Base-by-base conservation (phyloP, 108 stramenopile genomes). In the Skeletonema grethae region DNA sequence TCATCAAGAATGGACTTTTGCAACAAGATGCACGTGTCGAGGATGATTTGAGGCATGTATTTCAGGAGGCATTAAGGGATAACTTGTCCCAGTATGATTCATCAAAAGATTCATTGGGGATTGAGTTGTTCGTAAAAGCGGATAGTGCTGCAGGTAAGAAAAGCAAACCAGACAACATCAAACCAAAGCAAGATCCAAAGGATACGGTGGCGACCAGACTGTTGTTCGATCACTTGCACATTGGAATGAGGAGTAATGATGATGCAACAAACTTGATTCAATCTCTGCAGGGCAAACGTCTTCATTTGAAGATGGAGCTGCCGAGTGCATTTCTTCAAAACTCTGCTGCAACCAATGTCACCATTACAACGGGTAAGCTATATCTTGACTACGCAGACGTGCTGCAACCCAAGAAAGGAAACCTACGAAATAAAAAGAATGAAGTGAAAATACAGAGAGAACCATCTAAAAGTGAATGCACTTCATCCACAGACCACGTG, bases 371-470 rank as follows among this genome's bases (percentile, higher is more conserved):
- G 58, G 87, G 79, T 11, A 65, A 74, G 61, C 69, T 92, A 31
- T 95, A 91, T 76, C 60, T 92, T 9, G 91, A 92, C 72, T 92
- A 88, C 67, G 94, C 79, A 8, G 81, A 84, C 43, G 59, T 87
- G n/a, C 75, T 87, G 4, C 77, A 43, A 73, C 87, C 77, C 35
- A 83, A 74, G 36, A 43, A 58, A 10, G 61, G 36, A 1, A 38
- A 66, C 59, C 50, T 18, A 18, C 63, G 58, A 8, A 67, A 67
- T 1, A 36, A 32, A 61, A 61, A 61, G 60, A 61, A 79, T 32
- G 67, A 73, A 53, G 80, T 59, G 11, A 38, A 48, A 53, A 68
- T 6, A 39, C 48, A 31, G 28, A 90, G 88, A 12, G 80, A 85
- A 57, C 70, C 87, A 3, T 82, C 88, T 10, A 85, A 90, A n/a